These are phyloP conservation scores for Nematocida sp. DNA, from an alignment of 371 early-diverging fungal genomes.

Conservation along the genomic window DNA sequence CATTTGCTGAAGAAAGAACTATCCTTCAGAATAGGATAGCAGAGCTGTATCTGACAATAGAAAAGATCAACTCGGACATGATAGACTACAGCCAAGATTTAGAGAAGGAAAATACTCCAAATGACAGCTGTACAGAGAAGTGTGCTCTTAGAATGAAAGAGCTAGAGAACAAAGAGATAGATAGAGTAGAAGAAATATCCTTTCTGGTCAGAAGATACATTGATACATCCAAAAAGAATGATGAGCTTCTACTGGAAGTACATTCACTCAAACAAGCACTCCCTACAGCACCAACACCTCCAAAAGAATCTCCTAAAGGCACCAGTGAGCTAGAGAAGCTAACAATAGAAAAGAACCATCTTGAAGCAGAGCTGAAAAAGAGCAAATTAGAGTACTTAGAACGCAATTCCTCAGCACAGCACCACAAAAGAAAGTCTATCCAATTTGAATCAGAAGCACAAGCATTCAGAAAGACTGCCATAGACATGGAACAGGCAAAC, in stretches of 20 bases:
- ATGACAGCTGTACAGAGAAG: neutral
- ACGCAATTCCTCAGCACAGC: conserved; percentile 34
- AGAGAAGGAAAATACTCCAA: conserved; percentile 27
- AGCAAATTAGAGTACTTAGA: conserved; percentile 33
- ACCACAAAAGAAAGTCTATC: conserved; percentile 48
- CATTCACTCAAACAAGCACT: conserved; percentile 12
- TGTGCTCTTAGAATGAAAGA: conserved; percentile 27
- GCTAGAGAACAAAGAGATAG: conserved; percentile 49
- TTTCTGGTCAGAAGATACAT: conserved; percentile 44
- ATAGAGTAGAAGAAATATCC: conserved; percentile 42
- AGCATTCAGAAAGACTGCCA: conserved; percentile 10
- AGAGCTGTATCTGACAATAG: conserved; percentile 37
- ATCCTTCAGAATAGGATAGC: conserved; percentile 24
- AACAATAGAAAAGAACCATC: neutral
- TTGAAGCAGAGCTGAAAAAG: conserved; percentile 16
- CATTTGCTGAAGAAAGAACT: conserved; percentile 12
- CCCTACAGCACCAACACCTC: too few relatives aligned
- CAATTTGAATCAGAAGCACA: conserved; percentile 37
- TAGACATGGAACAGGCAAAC: conserved; percentile 16
- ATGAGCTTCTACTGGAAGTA: conserved; percentile 27
- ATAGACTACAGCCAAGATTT: conserved; percentile 33
- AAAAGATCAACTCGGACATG: conserved; percentile 27
- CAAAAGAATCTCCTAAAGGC: neutral
- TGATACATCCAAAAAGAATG: conserved; percentile 30
- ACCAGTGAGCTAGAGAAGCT: too few relatives aligned